Percentiles rank a stretch among this genome's conserved stretches.
Conservation (phyloP, 2,329 filamentous ascomycete genomes). For the Botrytis paeoniae region DNA sequence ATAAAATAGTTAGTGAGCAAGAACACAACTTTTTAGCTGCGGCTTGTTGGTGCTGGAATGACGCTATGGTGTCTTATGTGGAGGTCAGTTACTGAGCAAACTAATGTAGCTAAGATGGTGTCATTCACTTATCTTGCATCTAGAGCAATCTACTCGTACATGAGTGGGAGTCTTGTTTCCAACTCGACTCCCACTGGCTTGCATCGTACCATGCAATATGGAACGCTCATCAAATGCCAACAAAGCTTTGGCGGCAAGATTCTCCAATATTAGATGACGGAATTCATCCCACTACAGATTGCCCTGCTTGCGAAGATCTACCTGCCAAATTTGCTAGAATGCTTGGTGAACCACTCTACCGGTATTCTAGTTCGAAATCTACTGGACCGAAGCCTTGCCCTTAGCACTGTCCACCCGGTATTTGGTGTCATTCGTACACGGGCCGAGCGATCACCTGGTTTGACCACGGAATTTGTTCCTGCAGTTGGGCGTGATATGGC, state of each 20-base stretch:
- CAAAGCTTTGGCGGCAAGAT: neutral
- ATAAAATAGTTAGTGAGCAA: neutral
- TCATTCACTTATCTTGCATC: neutral
- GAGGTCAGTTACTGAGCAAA: neutral
- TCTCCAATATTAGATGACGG: neutral
- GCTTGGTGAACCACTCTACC: neutral
- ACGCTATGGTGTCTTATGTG: neutral
- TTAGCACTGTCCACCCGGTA: neutral
- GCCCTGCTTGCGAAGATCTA: slow-evolving; percentile 1
- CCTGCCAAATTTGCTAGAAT: neutral
- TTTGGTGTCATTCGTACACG: neutral
- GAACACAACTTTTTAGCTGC: neutral
- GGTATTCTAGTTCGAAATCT: neutral
- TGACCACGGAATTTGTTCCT: neutral
- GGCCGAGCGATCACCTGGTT: slow-evolving; percentile 8
- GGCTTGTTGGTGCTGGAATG: neutral
- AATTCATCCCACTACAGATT: neutral
- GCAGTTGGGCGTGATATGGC: neutral
- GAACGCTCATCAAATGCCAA: neutral
- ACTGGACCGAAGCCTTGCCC: neutral
- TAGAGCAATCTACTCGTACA: neutral
- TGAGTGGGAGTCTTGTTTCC: neutral
- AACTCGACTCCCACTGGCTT: slow-evolving; percentile 4
- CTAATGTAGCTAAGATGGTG: neutral
- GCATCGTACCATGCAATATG: neutral